A percentile compares a stretch with the other conserved stretches of the same genome.
Evolutionary conservation across 768 basidiomycete genomes (phyloP).

Genomic region (Leucosporidium yakuticum): DNA sequence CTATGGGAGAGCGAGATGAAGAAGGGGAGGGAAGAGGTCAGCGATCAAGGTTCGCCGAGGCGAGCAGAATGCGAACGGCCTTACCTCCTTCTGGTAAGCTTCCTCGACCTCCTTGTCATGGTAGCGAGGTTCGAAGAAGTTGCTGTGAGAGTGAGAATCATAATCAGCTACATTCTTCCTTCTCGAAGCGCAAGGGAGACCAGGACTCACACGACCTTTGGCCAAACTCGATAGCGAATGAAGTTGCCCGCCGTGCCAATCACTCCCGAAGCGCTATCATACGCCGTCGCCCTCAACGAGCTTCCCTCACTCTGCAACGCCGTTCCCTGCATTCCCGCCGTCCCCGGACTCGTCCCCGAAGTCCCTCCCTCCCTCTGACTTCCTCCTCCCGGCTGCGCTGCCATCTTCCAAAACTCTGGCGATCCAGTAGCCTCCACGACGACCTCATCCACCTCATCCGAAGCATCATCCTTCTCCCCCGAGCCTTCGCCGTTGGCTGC

Average conservation of each 20-base stretch:
- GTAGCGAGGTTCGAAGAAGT: slow-evolving; percentile 49
- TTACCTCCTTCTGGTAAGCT: slow-evolving; percentile 56
- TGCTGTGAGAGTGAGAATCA: not conserved
- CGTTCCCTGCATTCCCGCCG: slow-evolving; percentile 45
- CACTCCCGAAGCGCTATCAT: slow-evolving; percentile 8
- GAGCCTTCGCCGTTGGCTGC: slow-evolving; percentile 42
- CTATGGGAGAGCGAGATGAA: too few species aligned
- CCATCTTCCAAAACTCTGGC: slow-evolving; percentile 42
- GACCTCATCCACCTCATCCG: slow-evolving; percentile 52
- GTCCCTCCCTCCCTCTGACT: slow-evolving; percentile 45
- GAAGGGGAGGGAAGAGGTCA: too few species aligned
- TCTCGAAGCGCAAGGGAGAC: too few species aligned
- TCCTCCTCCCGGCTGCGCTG: slow-evolving; percentile 53
- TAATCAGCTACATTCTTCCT: not conserved
- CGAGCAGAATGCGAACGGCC: too few species aligned
- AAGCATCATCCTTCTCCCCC: slow-evolving; percentile 7
- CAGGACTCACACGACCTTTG: slow-evolving; percentile 44
- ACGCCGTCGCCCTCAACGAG: slow-evolving; percentile 41
- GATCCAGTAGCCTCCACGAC: slow-evolving; percentile 57
- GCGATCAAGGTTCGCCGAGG: too few species aligned
- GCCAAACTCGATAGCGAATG: slow-evolving; percentile 59
- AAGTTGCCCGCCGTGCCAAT: slow-evolving; percentile 23
- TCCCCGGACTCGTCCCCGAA: slow-evolving; percentile 43
- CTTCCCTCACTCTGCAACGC: slow-evolving; percentile 43
- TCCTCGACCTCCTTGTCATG: slow-evolving; percentile 55